phyloP scores from a whole-genome alignment of 2,329 filamentous ascomycete species.

The Aspergillus felis region DNA sequence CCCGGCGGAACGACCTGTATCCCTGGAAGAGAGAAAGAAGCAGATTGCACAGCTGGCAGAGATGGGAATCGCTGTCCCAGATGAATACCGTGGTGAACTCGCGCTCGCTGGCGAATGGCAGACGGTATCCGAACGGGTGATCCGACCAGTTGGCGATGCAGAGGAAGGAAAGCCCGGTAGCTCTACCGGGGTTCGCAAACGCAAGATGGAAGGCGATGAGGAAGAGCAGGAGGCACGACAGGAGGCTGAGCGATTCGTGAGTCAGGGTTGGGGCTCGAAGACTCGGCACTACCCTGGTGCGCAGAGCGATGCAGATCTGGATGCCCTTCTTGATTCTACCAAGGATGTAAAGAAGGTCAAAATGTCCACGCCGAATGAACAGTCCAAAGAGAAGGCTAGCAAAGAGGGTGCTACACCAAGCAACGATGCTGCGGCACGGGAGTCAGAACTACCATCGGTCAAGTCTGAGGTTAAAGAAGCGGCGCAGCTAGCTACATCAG shows the following conservation, averaged over 20 bases:
- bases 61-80: slow-evolving; percentile 80
- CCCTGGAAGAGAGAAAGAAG: slow-evolving; percentile 66
- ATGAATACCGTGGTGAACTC: slow-evolving; percentile 72
- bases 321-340: slow-evolving; percentile 41
- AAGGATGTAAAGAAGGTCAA: slow-evolving; percentile 36
- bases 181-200: slow-evolving; percentile 43
- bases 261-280: slow-evolving; percentile 44
- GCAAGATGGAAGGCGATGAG: slow-evolving; percentile 42
- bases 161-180: slow-evolving; percentile 41
- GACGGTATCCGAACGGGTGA: slow-evolving; percentile 52
- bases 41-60: slow-evolving; percentile 86
- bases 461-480: slow-evolving; percentile 27
- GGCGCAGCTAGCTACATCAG: slow-evolving; percentile 3
- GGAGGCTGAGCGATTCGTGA: slow-evolving; percentile 28
- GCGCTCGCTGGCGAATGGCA: slow-evolving; percentile 89
- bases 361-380: slow-evolving; percentile 9
- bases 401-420: slow-evolving; percentile 11
- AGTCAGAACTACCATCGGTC: slow-evolving; percentile 9
- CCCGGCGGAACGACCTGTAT: slow-evolving; percentile 38
- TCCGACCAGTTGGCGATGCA: slow-evolving; percentile 28
- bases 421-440: slow-evolving; percentile 5
- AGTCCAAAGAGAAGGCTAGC: slow-evolving; percentile 9
- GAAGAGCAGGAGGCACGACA: slow-evolving; percentile 39
- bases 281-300: slow-evolving; percentile 38
- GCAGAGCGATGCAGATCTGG: slow-evolving; percentile 38